These are phyloP conservation scores for Sclerotinia sclerotiorum DNA, from an alignment of 2,329 filamentous ascomycete species.

Conservation along the genomic window DNA sequence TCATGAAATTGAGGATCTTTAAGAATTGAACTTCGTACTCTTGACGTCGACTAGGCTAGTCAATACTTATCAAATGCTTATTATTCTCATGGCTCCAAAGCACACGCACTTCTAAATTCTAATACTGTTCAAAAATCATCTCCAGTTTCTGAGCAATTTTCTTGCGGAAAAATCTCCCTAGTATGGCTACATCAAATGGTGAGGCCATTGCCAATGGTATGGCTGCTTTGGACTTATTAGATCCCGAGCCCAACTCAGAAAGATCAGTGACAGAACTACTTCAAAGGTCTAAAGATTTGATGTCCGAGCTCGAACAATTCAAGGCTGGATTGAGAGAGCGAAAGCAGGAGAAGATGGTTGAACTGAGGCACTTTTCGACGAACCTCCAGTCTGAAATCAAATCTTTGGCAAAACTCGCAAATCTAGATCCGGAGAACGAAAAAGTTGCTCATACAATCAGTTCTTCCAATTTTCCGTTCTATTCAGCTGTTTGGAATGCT, in stretches of 20 bases:
- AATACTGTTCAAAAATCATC: not conserved
- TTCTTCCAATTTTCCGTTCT: conserved; percentile 66
- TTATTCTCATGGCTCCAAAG: not conserved
- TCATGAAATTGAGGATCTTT: not conserved
- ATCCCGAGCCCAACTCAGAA: conserved; percentile 9
- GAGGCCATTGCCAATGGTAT: not conserved
- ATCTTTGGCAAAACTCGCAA: conserved; percentile 45
- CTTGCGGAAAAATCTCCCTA: not conserved
- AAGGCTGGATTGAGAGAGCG: conserved; percentile 44
- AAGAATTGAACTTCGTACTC: not conserved
- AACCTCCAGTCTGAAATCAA: conserved; percentile 50
- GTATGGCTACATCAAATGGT: not conserved
- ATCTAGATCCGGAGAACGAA: conserved; percentile 32
- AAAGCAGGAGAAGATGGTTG: conserved; percentile 49
- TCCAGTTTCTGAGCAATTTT: not conserved
- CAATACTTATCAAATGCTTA: not conserved
- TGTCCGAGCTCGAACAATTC: conserved; percentile 48
- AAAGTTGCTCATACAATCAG: conserved; percentile 55
- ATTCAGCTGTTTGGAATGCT: conserved; percentile 61
- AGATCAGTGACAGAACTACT: conserved; percentile 25
- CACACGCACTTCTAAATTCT: not conserved
- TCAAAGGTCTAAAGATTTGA: conserved; percentile 40
- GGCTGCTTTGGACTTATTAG: not conserved
- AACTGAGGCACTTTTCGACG: conserved; percentile 50
- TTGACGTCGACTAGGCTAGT: not conserved